Evolutionary conservation across 2,329 filamentous ascomycete genomes (phyloP).

Genomic region (Biscogniauxia sp.): DNA sequence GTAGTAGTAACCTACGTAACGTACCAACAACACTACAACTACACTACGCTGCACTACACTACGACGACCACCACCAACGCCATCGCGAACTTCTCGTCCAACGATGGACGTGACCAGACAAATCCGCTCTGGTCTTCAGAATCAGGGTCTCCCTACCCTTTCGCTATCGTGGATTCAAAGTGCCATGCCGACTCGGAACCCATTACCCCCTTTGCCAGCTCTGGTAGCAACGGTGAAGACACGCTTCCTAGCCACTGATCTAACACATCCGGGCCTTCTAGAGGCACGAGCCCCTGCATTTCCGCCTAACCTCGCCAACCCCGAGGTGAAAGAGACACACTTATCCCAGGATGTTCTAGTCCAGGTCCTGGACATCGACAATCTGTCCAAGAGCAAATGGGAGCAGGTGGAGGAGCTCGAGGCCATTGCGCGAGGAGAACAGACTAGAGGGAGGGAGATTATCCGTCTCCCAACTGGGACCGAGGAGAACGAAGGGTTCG

Average conservation of each 20-base stretch:
- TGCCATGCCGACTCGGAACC: conserved; percentile 57
- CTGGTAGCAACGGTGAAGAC: conserved; percentile 77
- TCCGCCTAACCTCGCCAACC: conserved; percentile 56
- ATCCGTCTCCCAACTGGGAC: conserved; percentile 58
- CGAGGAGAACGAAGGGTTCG: conserved; percentile 46
- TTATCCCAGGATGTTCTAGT: conserved; percentile 66
- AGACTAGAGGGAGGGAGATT: conserved; percentile 74
- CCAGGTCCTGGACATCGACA: conserved; percentile 84
- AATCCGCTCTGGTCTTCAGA: conserved; percentile 47
- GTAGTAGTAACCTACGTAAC: no score
- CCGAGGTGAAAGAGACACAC: conserved; percentile 50
- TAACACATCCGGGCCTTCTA: conserved; percentile 59
- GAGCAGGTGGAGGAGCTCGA: conserved; percentile 83
- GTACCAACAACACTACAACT: no score
- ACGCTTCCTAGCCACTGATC: conserved; percentile 74
- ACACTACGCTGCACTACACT: no score
- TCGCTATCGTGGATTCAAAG: conserved; percentile 59
- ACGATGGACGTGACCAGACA: conserved; percentile 43
- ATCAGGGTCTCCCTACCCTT: conserved; percentile 53
- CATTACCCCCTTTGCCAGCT: conserved; percentile 62
- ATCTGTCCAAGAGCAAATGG: conserved; percentile 77
- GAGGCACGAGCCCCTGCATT: conserved; percentile 41
- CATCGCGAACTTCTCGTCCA: no score
- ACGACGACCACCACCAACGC: no score
- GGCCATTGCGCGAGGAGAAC: conserved; percentile 69